Evolutionary conservation across 2,329 filamentous ascomycete genomes (phyloP).

Genomic region (Calonectria pteridis): DNA sequence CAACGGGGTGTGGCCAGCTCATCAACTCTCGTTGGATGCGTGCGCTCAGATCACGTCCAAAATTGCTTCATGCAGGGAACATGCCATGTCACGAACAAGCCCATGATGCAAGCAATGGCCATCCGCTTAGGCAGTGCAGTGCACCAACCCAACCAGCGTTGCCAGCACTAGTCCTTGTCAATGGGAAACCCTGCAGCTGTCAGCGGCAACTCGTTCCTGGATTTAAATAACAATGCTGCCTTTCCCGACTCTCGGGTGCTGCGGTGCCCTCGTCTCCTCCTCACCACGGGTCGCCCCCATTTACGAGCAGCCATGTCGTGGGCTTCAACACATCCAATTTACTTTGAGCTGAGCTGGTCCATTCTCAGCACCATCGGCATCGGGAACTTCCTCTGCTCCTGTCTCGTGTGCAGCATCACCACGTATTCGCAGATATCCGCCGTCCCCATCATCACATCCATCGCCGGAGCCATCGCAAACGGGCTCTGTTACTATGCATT

Average conservation of each 20-base stretch:
- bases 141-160: background rate
- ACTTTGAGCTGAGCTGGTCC: slow-evolving; percentile 59
- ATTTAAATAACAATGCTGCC: background rate
- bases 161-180: background rate
- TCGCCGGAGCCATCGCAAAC: slow-evolving; percentile 55
- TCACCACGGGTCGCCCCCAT: background rate
- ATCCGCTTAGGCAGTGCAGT: background rate
- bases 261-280: background rate
- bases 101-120: background rate
- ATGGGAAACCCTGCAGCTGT: background rate
- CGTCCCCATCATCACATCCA: slow-evolving; percentile 56
- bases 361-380: slow-evolving; percentile 59
- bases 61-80: background rate
- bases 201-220: background rate
- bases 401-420: slow-evolving; percentile 55
- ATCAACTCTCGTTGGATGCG: background rate
- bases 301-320: background rate
- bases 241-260: background rate
- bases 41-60: background rate
- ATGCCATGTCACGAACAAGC: background rate
- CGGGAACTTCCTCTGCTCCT: slow-evolving; percentile 54
- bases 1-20: background rate
- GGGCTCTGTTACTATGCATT: slow-evolving; percentile 59
- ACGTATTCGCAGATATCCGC: slow-evolving; percentile 52
- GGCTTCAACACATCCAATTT: slow-evolving; percentile 34